These are phyloP conservation scores for Dioscorea dumetorum DNA, from an alignment of 106 monocot species.

Conservation along the genomic window DNA sequence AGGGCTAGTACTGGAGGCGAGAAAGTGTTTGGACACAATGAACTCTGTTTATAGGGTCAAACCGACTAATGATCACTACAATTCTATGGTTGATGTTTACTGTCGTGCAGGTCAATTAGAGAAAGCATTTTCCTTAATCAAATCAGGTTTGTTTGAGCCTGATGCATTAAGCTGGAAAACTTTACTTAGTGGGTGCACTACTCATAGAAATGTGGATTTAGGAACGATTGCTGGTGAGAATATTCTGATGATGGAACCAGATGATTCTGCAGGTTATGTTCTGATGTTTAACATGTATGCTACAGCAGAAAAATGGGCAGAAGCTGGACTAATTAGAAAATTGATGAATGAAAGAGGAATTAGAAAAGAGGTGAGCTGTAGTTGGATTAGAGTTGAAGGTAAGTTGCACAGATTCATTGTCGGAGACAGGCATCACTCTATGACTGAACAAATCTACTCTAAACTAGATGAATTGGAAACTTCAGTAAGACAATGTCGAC, in stretches of 20 bases:
- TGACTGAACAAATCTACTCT: conserved; percentile 14
- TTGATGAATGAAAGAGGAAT: conserved; percentile 28
- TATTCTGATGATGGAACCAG: conserved; percentile 10
- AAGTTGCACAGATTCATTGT: conserved; percentile 27
- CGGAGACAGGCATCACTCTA: conserved; percentile 20
- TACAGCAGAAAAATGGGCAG: conserved; percentile 12
- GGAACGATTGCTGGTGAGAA: conserved; percentile 23
- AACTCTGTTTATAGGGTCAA: conserved; percentile 10
- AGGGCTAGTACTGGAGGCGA: conserved; percentile 20
- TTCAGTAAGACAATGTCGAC: neutral
- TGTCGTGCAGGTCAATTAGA: too few relatives aligned
- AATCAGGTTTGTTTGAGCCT: conserved; percentile 21
- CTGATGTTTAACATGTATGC: conserved; percentile 25
- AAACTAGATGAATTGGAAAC: conserved; percentile 22
- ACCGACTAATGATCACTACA: conserved; percentile 21
- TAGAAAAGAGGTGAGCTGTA: conserved; percentile 26
- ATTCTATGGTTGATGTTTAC: conserved; percentile 32
- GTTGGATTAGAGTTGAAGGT: conserved; percentile 31
- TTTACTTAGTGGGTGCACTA: conserved; percentile 11
- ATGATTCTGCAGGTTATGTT: conserved; percentile 20
- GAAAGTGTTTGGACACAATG: conserved; percentile 19
- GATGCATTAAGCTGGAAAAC: conserved; percentile 25
- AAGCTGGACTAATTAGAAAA: conserved; percentile 21
- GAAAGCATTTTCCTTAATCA: conserved; percentile 20
- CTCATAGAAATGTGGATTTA: conserved; percentile 8